Evolutionary conservation across 2,329 filamentous ascomycete species (phyloP).

Genomic region (Calcarisporium arbuscula): DNA sequence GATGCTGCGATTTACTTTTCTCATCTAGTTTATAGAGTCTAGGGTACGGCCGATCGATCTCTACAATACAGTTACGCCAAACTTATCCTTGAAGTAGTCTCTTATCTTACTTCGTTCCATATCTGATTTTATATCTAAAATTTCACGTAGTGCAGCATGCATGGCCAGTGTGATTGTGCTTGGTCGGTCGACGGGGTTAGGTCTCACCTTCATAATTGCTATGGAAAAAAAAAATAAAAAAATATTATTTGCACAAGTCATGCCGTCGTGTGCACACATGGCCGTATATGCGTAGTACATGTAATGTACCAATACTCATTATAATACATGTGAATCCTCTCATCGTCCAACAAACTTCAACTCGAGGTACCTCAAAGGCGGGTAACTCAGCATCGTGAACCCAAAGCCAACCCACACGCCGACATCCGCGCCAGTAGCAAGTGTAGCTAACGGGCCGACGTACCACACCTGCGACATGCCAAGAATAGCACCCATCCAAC

Average conservation of each 20-base stretch:
- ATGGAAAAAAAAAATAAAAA: no score
- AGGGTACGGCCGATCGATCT: slow-evolving; percentile 18
- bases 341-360: slow-evolving; percentile 18
- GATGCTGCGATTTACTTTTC: slow-evolving; percentile 22
- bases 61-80: slow-evolving; percentile 3
- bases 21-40: slow-evolving; percentile 18
- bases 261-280: no score
- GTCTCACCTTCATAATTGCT: no score
- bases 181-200: slow-evolving; percentile 14
- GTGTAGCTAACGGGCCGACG: slow-evolving; percentile 47
- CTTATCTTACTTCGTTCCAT: slow-evolving; percentile 18
- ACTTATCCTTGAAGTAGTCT: slow-evolving; percentile 12
- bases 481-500: slow-evolving; percentile 46
- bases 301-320: no score
- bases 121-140: slow-evolving; percentile 17
- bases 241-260: no score
- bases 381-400: slow-evolving; percentile 46
- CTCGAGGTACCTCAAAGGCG: slow-evolving; percentile 20
- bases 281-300: no score
- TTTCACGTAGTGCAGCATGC: slow-evolving; percentile 16
- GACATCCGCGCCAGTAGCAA: slow-evolving; percentile 42
- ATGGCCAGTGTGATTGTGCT: slow-evolving; percentile 17
- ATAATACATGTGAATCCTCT: no score
- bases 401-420: slow-evolving; percentile 57
- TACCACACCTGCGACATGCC: slow-evolving; percentile 56